Conservation (phyloP, 2,329 filamentous ascomycete genomes). For the Xylariomycetidae sp. region DNA sequence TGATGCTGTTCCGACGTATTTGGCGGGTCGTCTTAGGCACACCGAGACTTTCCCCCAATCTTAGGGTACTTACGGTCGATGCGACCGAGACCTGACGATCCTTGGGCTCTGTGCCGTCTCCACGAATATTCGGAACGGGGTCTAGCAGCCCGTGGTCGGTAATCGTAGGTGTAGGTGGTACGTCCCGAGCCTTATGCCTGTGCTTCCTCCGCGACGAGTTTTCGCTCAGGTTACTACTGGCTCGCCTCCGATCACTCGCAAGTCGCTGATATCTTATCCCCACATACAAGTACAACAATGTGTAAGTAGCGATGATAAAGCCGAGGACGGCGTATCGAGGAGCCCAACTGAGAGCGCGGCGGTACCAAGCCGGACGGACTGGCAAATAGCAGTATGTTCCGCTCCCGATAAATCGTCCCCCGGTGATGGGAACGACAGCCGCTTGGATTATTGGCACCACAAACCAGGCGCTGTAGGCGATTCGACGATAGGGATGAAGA, state of each 20-base stretch:
- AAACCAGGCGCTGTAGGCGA: slow-evolving; percentile 54
- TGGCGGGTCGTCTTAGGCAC: no score
- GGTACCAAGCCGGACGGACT: slow-evolving; percentile 62
- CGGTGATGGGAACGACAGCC: slow-evolving; percentile 25
- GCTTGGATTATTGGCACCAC: slow-evolving; percentile 56
- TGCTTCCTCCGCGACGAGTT: slow-evolving; percentile 7
- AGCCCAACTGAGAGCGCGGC: slow-evolving; percentile 65
- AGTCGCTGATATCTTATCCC: slow-evolving; percentile 38
- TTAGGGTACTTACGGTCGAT: slow-evolving; percentile 23
- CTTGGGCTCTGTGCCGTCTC: slow-evolving; percentile 8
- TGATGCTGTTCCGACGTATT: slow-evolving; percentile 11
- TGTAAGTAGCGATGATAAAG: slow-evolving; percentile 60
- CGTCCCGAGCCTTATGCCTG: slow-evolving; percentile 7
- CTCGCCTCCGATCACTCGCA: slow-evolving; percentile 24
- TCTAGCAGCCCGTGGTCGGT: slow-evolving; percentile 19
- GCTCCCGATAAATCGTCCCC: slow-evolving; percentile 22
- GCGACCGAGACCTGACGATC: slow-evolving; percentile 19
- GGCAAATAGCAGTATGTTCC: slow-evolving; percentile 60
- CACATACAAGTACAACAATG: slow-evolving; percentile 68
- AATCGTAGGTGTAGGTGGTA: slow-evolving; percentile 20
- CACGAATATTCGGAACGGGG: slow-evolving; percentile 8
- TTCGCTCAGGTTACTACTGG: slow-evolving; percentile 17
- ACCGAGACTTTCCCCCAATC: slow-evolving; percentile 14
- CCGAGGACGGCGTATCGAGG: slow-evolving; percentile 67
- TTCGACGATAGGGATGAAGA: slow-evolving; percentile 61